Evolutionary conservation across 2,329 filamentous ascomycete genomes (phyloP), one percentile per base, ranked within the genome.

Genomic region (Helotiales sp.): DNA sequence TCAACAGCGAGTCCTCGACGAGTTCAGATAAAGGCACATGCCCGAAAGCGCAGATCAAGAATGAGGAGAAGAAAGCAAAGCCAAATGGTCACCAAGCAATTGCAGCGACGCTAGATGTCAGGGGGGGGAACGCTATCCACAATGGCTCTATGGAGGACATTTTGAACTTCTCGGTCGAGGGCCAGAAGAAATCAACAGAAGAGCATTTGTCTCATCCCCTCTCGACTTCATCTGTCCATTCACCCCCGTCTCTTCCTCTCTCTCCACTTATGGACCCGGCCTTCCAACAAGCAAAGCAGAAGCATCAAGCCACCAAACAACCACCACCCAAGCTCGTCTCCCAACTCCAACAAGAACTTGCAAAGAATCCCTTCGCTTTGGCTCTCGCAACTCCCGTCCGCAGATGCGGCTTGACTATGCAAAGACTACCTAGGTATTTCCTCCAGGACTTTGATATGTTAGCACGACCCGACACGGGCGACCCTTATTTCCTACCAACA

Each of bases 291-390:
- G 71, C 74, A 30, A 68, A 71, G 55, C 57, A 69, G 19, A 72
- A 72, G 52, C 44, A 62, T 29, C 46, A 51, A 13, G 29, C 24
- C n/a, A 52, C 63, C 2, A 71, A 70, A 56, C 33, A 50, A n/a
- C 34, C 73, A 52, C 66, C 69, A 13, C 64, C 74, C 59, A 77
- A 71, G 42, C 77, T 77, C 57, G 66, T 70, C 0, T 72, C 73
- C 57, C 33, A 68, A 44, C 70, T 90, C 58, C 83, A 87, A 66
- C 77, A 76, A 56, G 80, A 82, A 58, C 73, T 91, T 1, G 75
- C 74, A 29, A 77, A 77, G 34, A 92, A 89, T 63, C 77, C 86
- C 2, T 91, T 83, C 64, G 88, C 88, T 2, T 79, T 79, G 44
- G 82, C 85, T 6, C 79, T 92, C 22, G 81, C 82, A 29, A 81